These are phyloP conservation scores for Syzygium jambos DNA, from an alignment of 345 rosid species.

Conservation along the genomic window DNA sequence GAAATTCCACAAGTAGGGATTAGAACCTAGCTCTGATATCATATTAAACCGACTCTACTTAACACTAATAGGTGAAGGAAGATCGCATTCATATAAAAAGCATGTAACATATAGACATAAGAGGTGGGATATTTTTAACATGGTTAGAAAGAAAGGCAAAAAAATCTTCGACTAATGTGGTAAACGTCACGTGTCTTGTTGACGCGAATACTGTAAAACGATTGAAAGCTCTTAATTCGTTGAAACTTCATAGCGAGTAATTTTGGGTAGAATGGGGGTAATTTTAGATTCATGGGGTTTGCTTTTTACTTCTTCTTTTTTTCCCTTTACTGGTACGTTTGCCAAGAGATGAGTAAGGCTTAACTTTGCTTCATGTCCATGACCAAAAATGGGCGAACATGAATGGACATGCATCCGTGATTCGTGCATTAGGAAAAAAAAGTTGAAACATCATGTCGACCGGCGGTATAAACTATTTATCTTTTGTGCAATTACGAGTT, in stretches of 20 bases:
- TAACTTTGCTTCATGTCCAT: background rate
- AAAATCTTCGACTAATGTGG: background rate
- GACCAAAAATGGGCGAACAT: too few relatives aligned
- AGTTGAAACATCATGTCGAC: background rate
- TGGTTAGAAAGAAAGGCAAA: background rate
- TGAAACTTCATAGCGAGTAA: background rate
- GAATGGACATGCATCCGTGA: too few relatives aligned
- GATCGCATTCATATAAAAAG: too few relatives aligned
- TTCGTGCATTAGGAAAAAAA: too few relatives aligned
- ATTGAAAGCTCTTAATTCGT: fast-evolving
- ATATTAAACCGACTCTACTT: background rate
- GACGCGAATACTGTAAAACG: background rate
- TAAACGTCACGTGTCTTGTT: background rate
- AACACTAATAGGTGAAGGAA: background rate
- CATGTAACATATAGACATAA: background rate
- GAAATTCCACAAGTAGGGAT: background rate
- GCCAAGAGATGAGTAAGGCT: background rate
- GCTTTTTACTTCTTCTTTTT: background rate
- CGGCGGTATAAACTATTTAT: background rate
- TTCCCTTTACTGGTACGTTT: background rate
- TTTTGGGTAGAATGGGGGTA: background rate
- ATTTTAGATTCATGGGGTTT: background rate
- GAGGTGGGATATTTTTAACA: background rate
- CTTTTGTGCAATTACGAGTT: background rate
- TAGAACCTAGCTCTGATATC: background rate